A percentile compares a stretch with the other conserved stretches of the same genome.
These are phyloP conservation scores for Dentipellis sp. DNA, from an alignment of 768 basidiomycete genomes.

Conservation along the genomic window DNA sequence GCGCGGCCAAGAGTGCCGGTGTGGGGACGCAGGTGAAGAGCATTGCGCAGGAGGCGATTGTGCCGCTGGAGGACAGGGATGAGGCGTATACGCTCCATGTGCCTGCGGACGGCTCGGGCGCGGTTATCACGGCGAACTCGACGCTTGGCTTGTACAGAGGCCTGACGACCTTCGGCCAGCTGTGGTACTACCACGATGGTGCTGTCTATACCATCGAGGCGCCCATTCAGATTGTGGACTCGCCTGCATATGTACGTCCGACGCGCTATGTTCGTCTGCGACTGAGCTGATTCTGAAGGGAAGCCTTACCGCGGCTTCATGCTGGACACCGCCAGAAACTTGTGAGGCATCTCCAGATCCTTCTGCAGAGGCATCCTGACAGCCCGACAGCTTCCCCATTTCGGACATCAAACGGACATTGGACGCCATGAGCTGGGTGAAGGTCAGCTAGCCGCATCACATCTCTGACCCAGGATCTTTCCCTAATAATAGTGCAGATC, in stretches of 20 bases:
- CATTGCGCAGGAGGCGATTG: conserved; percentile 25
- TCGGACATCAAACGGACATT: conserved; percentile 58
- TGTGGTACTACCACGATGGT: conserved; percentile 34
- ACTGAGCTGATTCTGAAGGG: not conserved
- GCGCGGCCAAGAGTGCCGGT: conserved; percentile 5
- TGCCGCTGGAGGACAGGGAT: conserved; percentile 25
- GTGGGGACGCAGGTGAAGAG: conserved; percentile 18
- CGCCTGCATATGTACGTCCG: conserved; percentile 35
- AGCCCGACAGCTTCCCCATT: conserved; percentile 42
- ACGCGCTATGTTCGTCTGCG: not conserved
- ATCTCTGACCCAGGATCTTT: not conserved
- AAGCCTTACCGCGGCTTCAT: conserved; percentile 72
- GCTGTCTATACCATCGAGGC: conserved; percentile 30
- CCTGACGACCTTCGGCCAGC: conserved; percentile 44
- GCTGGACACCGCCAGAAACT: conserved; percentile 77
- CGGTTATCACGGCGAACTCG: conserved; percentile 32
- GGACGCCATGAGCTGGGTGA: conserved; percentile 71
- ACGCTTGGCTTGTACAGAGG: conserved; percentile 45
- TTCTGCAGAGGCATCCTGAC: not conserved
- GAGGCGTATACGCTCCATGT: conserved; percentile 37
- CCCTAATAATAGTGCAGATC: conserved; percentile 21
- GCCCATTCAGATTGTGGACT: conserved; percentile 33
- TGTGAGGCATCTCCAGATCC: conserved; percentile 28
- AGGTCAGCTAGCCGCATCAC: conserved; percentile 8
- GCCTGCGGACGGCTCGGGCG: conserved; percentile 26